A percentile compares a stretch with the other conserved stretches of the same genome.
These are phyloP conservation scores for Fusarium redolens DNA, from an alignment of 2,329 filamentous ascomycete genomes.

Conservation along the genomic window DNA sequence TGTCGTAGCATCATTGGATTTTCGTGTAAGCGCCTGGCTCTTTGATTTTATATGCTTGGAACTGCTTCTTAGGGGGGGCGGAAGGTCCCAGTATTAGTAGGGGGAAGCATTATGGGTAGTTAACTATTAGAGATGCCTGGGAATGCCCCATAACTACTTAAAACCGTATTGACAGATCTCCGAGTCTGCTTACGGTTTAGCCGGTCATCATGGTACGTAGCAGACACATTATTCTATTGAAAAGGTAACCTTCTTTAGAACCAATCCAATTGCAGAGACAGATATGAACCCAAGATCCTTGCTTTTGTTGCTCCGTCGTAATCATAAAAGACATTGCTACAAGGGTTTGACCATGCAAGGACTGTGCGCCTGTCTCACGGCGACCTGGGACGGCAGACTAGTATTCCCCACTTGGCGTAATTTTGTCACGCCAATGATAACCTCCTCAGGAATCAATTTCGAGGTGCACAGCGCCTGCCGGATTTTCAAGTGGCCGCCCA, in stretches of 20 bases:
- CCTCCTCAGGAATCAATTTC: too few relatives aligned
- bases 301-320: not conserved
- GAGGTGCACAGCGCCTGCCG: too few relatives aligned
- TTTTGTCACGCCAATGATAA: not conserved
- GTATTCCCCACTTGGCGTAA: not conserved
- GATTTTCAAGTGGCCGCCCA: not conserved
- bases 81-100: too few relatives aligned
- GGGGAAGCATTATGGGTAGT: too few relatives aligned
- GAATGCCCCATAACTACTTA: too few relatives aligned
- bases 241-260: not conserved
- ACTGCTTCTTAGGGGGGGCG: not conserved
- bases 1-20: not conserved
- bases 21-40: not conserved
- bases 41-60: not conserved
- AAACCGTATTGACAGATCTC: too few relatives aligned
- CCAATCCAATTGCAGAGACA: not conserved
- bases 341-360: not conserved
- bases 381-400: not conserved
- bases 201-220: not conserved
- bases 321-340: not conserved
- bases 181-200: not conserved
- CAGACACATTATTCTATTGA: not conserved
- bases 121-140: too few relatives aligned
- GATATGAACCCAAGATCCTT: not conserved
- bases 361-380: not conserved